phyloP scores from a whole-genome alignment of 139 green algal species.

The Klebsormidium nitens region DNA sequence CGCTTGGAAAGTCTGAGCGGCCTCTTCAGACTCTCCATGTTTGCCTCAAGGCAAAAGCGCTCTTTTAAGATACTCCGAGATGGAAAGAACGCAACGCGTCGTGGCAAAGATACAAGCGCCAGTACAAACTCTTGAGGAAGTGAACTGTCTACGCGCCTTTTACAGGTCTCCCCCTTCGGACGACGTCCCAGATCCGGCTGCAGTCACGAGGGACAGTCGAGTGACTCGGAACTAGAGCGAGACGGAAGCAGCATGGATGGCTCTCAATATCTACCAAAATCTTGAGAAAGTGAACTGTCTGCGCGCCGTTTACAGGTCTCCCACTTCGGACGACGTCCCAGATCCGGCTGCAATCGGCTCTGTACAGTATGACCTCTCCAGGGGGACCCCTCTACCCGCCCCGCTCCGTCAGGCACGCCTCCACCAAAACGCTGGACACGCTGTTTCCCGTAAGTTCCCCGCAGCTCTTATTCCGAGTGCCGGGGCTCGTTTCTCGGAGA shows the following conservation, averaged over 20 bases:
- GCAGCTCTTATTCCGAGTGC: too few relatives aligned
- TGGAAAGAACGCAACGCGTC: too few relatives aligned
- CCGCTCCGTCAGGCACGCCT: conserved; percentile 26
- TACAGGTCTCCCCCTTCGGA: conserved; percentile 31
- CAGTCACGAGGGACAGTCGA: too few relatives aligned
- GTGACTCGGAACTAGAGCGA: too few relatives aligned
- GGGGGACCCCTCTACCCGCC: conserved; percentile 38
- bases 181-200: conserved; percentile 28
- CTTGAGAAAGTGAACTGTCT: not conserved
- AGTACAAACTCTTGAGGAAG: too few relatives aligned
- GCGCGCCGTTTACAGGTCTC: conserved; percentile 18
- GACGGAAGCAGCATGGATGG: not conserved
- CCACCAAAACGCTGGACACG: conserved; percentile 18
- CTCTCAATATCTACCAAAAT: not conserved
- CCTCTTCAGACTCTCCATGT: too few relatives aligned
- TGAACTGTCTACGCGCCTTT: not conserved
- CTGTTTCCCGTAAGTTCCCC: conserved; percentile 32
- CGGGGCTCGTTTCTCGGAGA: too few relatives aligned
- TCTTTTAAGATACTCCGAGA: too few relatives aligned
- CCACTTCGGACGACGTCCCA: conserved; percentile 21
- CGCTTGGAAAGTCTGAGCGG: too few relatives aligned
- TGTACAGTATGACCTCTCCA: conserved; percentile 30
- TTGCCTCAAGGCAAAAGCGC: too few relatives aligned
- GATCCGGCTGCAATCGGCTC: conserved; percentile 30
- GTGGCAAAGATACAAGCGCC: too few relatives aligned